phyloP scores from a whole-genome alignment of 441 rosid genomes.

The Pelargonium citronellum region DNA sequence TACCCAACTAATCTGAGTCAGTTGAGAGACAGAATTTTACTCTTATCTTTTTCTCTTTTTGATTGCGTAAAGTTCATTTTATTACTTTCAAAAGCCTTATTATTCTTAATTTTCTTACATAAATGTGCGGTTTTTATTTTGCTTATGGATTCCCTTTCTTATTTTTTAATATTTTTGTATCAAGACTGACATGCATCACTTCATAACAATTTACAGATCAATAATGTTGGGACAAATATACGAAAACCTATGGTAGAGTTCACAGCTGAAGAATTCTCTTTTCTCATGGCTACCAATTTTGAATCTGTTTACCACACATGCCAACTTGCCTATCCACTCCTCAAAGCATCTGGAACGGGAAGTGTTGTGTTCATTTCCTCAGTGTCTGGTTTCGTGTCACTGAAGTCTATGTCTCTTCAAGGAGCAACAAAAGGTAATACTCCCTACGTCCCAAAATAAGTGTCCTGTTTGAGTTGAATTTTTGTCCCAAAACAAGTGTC shows the following conservation, averaged over 20 bases:
- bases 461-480: too few species aligned
- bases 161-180: not conserved
- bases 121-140: not conserved
- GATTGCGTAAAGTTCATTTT: too few species aligned
- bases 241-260: conserved; percentile 58
- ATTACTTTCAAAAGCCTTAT: not conserved
- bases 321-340: conserved; percentile 62
- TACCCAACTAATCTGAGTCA: too few species aligned
- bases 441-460: too few species aligned
- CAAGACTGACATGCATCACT: not conserved
- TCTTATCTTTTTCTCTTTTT: too few species aligned
- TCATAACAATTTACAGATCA: conserved; percentile 35
- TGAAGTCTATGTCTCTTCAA: conserved; percentile 58
- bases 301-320: conserved; percentile 63
- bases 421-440: conserved; percentile 64
- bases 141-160: not conserved
- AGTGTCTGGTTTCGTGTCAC: conserved; percentile 60
- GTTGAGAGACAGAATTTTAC: too few species aligned
- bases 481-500: too few species aligned
- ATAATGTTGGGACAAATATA: conserved; percentile 66
- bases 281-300: conserved; percentile 54
- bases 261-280: conserved; percentile 45
- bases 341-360: conserved; percentile 47
- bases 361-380: conserved; percentile 60
- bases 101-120: not conserved